Evolutionary conservation across 2,329 filamentous ascomycete genomes (phyloP).

Genomic region (Aschersonia sp.): DNA sequence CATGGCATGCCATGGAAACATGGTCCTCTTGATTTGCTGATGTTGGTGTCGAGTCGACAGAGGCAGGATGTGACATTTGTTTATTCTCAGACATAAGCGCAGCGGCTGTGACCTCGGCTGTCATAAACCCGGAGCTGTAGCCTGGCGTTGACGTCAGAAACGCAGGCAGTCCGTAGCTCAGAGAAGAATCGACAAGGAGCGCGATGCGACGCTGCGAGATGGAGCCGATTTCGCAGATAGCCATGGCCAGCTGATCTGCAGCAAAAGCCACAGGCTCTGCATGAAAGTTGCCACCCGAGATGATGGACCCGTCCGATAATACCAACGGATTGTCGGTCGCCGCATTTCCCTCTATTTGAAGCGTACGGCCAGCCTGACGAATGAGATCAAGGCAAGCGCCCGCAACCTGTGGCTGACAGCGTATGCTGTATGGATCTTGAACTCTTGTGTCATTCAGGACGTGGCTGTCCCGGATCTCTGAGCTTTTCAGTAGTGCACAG

Average conservation of each 20-base stretch:
- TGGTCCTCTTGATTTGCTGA: not conserved
- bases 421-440: not conserved
- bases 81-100: slow-evolving; percentile 1
- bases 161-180: slow-evolving; percentile 1
- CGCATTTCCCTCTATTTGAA: not conserved
- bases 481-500: not conserved
- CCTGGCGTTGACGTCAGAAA: slow-evolving; percentile 1
- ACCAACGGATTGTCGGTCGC: not conserved
- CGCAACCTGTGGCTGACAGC: not conserved
- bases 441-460: not conserved
- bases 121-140: not conserved
- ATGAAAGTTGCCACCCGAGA: not conserved
- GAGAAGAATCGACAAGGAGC: not conserved
- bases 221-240: not conserved
- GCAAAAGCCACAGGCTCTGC: not conserved
- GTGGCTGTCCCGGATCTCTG: not conserved
- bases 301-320: not conserved
- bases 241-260: not conserved
- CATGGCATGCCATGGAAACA: not conserved
- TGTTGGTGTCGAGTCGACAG: not conserved
- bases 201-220: not conserved
- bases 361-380: not conserved
- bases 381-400: not conserved
- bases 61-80: slow-evolving; percentile 1
- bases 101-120: not conserved